Conservation (phyloP, 768 basidiomycete genomes). For the Hortiboletus campestris region DNA sequence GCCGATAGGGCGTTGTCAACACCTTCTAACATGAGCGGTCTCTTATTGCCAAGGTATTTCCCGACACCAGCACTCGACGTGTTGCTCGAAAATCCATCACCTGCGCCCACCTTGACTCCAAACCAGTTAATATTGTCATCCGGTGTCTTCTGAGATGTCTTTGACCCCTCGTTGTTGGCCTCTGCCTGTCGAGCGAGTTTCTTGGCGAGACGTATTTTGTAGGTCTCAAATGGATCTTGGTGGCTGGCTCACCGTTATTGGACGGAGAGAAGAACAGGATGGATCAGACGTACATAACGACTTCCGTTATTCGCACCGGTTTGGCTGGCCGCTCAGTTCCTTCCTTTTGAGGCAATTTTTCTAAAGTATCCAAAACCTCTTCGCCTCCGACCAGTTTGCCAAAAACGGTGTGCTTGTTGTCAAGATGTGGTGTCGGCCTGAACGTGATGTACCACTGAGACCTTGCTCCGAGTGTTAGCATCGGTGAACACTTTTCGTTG, state of each 20-base stretch:
- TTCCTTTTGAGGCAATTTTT: slow-evolving; percentile 75
- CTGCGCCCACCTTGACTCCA: slow-evolving; percentile 73
- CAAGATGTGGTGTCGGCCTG: slow-evolving; percentile 75
- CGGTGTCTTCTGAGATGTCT: slow-evolving; percentile 48
- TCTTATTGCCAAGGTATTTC: slow-evolving; percentile 68
- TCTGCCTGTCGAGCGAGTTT: slow-evolving; percentile 53
- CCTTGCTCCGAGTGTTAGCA: slow-evolving; percentile 36
- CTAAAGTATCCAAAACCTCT: slow-evolving; percentile 81
- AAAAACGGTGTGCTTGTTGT: slow-evolving; percentile 95
- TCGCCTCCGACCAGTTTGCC: slow-evolving; percentile 97
- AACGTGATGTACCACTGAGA: slow-evolving; percentile 97
- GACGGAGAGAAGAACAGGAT: neutral
- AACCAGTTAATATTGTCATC: slow-evolving; percentile 84
- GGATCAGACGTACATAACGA: slow-evolving; percentile 67
- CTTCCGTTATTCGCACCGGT: slow-evolving; percentile 79
- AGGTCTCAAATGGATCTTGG: slow-evolving; percentile 94
- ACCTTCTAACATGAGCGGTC: slow-evolving; percentile 36
- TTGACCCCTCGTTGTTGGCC: slow-evolving; percentile 31
- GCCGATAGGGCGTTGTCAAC: slow-evolving; percentile 6
- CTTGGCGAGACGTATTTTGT: slow-evolving; percentile 79
- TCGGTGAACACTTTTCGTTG: neutral
- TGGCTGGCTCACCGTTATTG: slow-evolving; percentile 47
- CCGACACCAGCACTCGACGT: slow-evolving; percentile 55
- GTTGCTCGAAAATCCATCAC: slow-evolving; percentile 34
- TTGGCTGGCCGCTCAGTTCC: slow-evolving; percentile 88